phyloP scores from a whole-genome alignment of 306 rosid species.

The Pueraria montana region DNA sequence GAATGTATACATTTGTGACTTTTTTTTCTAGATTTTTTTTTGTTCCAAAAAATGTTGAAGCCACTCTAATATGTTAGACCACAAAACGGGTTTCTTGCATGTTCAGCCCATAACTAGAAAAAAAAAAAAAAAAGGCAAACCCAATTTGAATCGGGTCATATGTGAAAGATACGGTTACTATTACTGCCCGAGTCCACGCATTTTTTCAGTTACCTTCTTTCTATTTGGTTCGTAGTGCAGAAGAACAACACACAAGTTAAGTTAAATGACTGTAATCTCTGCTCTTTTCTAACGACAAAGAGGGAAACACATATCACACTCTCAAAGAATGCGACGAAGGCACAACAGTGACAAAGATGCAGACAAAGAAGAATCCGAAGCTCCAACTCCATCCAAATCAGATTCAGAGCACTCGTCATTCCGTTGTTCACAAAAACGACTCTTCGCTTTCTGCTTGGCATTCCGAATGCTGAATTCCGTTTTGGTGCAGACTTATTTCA shows the following conservation, averaged over 20 bases:
- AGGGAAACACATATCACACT: neutral
- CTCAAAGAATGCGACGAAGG: slow-evolving; percentile 65
- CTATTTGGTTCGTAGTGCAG: neutral
- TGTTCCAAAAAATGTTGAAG: neutral
- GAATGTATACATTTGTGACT: neutral
- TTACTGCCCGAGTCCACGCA: neutral
- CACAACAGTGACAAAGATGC: slow-evolving; percentile 4
- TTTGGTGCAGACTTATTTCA: slow-evolving; percentile 84
- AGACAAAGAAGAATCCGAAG: neutral
- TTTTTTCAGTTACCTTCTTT: neutral
- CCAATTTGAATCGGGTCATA: neutral
- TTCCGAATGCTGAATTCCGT: slow-evolving; percentile 83
- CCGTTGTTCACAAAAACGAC: slow-evolving; percentile 49
- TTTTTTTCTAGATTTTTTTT: neutral
- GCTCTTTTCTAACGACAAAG: neutral
- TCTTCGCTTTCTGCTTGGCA: slow-evolving; percentile 66
- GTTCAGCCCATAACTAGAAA: neutral
- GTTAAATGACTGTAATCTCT: neutral
- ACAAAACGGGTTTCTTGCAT: neutral
- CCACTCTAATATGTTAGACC: neutral
- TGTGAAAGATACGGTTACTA: neutral
- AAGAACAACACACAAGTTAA: neutral
- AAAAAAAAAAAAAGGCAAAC: neutral
- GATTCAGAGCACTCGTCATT: slow-evolving; percentile 12
- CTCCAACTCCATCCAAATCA: slow-evolving; percentile 43